Evolutionary conservation across 2,329 filamentous ascomycete species (phyloP).

Genomic region (Cercospora janseana): DNA sequence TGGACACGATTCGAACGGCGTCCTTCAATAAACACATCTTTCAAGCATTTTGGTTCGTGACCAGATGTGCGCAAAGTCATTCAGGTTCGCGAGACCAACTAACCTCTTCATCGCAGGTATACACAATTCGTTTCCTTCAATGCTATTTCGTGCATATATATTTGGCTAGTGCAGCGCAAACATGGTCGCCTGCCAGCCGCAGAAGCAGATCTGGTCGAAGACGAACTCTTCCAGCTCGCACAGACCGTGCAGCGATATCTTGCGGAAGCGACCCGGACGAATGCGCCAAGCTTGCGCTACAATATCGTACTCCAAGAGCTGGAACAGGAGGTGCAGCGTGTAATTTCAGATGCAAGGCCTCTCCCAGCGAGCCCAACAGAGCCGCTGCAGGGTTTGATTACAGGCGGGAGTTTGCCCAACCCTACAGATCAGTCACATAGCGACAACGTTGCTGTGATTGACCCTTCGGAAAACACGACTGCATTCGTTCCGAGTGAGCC

Average conservation of each 20-base stretch:
- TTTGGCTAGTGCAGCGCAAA: slow-evolving; percentile 52
- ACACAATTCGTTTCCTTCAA: slow-evolving; percentile 26
- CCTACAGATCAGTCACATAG: no score
- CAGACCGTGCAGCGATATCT: slow-evolving; percentile 51
- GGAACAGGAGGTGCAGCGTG: slow-evolving; percentile 42
- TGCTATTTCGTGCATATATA: slow-evolving; percentile 54
- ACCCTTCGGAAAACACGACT: slow-evolving; percentile 4
- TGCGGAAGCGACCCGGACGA: slow-evolving; percentile 39
- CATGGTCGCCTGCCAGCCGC: slow-evolving; percentile 24
- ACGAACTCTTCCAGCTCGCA: slow-evolving; percentile 44
- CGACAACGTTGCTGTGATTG: not conserved
- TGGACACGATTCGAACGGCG: slow-evolving; percentile 46
- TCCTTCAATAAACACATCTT: slow-evolving; percentile 40
- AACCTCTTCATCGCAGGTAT: not conserved
- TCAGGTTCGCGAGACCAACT: not conserved
- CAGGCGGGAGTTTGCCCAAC: no score
- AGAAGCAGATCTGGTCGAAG: slow-evolving; percentile 19
- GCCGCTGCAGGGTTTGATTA: not conserved
- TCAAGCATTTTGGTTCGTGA: slow-evolving; percentile 52
- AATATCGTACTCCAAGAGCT: slow-evolving; percentile 55
- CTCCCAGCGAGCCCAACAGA: not conserved
- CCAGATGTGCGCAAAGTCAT: not conserved
- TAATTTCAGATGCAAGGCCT: slow-evolving; percentile 22
- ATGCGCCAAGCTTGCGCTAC: slow-evolving; percentile 51
- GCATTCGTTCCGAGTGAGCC: slow-evolving; percentile 13